phyloP scores from a whole-genome alignment of 305 asterid genomes.

The Ilex paraguariensis region DNA sequence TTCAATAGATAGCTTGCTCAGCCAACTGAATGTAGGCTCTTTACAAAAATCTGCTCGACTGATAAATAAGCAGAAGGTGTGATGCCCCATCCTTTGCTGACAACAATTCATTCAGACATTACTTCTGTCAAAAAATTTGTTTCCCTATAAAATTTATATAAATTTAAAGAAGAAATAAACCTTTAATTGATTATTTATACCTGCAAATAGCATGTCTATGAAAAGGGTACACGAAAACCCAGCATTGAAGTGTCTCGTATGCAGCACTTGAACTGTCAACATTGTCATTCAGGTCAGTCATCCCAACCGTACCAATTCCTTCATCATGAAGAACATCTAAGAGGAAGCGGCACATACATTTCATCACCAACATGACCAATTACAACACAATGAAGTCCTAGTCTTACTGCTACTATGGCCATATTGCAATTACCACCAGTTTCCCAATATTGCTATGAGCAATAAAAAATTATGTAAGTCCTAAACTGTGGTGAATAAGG shows the following conservation, averaged over 20 bases:
- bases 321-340: conserved; percentile 67
- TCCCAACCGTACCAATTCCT: conserved; percentile 63
- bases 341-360: conserved; percentile 75
- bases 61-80: conserved; percentile 13
- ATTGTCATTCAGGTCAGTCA: conserved; percentile 46
- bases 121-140: no score
- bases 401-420: conserved; percentile 94
- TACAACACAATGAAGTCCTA: conserved; percentile 63
- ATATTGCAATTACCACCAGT: conserved; percentile 97
- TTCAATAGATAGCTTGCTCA: conserved; percentile 55
- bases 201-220: conserved; percentile 95
- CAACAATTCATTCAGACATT: no score
- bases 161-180: no score
- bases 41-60: conserved; percentile 83
- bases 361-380: conserved; percentile 84
- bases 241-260: conserved; percentile 71
- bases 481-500: no score
- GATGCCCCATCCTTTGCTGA: no score
- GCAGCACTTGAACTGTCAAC: conserved; percentile 29
- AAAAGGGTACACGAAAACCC: conserved; percentile 90
- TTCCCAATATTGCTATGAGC: conserved; percentile 73
- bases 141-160: no score
- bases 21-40: conserved; percentile 84
- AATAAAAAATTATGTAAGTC: conserved; percentile 5
- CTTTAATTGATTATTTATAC: conserved; percentile 21